These are phyloP conservation scores for Hericium erinaceus DNA, from an alignment of 768 basidiomycete species.

Conservation along the genomic window DNA sequence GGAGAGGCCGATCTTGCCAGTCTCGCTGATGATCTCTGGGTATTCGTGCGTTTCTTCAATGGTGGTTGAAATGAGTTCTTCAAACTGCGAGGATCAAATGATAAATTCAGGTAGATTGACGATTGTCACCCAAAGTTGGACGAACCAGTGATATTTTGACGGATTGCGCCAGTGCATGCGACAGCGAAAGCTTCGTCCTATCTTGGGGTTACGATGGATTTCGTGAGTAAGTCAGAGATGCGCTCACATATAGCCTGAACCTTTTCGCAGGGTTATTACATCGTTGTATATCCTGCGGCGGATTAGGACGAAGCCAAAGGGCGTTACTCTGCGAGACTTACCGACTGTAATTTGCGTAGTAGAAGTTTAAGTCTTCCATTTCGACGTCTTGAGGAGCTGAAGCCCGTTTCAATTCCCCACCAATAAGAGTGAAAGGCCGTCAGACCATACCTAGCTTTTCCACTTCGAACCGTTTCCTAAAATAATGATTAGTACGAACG, in stretches of 20 bases:
- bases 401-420: slow-evolving; percentile 2
- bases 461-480: slow-evolving; percentile 88
- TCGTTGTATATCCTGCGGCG: slow-evolving; percentile 74
- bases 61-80: slow-evolving; percentile 83
- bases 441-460: slow-evolving; percentile 64
- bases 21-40: slow-evolving; percentile 86
- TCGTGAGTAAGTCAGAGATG: slow-evolving; percentile 10
- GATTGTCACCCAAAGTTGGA: not conserved
- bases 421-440: slow-evolving; percentile 1
- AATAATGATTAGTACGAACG: not conserved
- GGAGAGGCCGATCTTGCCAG: slow-evolving; percentile 87
- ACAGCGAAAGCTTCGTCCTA: slow-evolving; percentile 93
- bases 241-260: slow-evolving; percentile 89
- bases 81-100: slow-evolving; percentile 45
- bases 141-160: slow-evolving; percentile 89
- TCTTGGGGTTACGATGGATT: not conserved
- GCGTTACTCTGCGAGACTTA: not conserved
- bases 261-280: slow-evolving; percentile 89
- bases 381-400: slow-evolving; percentile 81
- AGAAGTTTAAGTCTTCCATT: slow-evolving; percentile 96
- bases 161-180: slow-evolving; percentile 91
- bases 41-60: slow-evolving; percentile 97
- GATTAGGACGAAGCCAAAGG: slow-evolving; percentile 1
- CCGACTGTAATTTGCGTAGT: slow-evolving; percentile 93
- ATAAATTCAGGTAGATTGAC: not conserved